Evolutionary conservation across 805 yeast genomes (phyloP), one percentile per base, ranked within the genome.

Genomic region (Komagataella mondaviorum): DNA sequence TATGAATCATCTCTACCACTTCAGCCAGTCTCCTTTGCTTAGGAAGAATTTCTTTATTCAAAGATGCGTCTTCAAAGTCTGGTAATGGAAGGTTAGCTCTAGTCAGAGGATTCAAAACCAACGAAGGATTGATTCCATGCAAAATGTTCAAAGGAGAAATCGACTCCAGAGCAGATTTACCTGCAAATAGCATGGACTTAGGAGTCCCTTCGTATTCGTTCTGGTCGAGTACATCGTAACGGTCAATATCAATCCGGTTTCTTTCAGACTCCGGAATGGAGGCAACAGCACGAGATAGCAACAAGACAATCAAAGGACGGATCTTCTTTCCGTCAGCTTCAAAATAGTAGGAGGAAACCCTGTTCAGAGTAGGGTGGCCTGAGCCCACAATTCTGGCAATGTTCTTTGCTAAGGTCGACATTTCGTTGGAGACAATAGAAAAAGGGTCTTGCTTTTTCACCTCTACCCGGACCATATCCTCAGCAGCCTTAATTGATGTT

Each of bases 1-100:
- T 93, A 66, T 93, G 99, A 57, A 93, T 93, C 96, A 93, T 87
- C 68, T 93, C 99, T 7, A 91, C 96, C 60, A 93, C 91, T 69
- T 93, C 99, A 1, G 99, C 98, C 51, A 93, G 73, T 53, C 99
- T 76, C 57, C 98, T 76, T 69, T 93, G 99, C 58, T 93, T 89
- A 48, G 99, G 98, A 53, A 91, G 71, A 49, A 93, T 88, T 1
- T 96, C 96, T 58, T 79, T 78, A 52, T 78, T 70, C 14, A 73
- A 67, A 54, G 77, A 78, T 49, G 77, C 76, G 52, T 68, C 70
- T 16, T 57, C 58, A 54, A 71, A 65, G 48, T 78, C 72, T 0
- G 91, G 88, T 51, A 84, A 71, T 44, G 78, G 72, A 55, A 78
- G 84, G 75, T 88, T 85, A 7, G 95, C 93, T 60, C 81, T 78